Base-by-base conservation (phyloP, 2,329 filamentous ascomycete genomes). In the Cryphonectria japonica region DNA sequence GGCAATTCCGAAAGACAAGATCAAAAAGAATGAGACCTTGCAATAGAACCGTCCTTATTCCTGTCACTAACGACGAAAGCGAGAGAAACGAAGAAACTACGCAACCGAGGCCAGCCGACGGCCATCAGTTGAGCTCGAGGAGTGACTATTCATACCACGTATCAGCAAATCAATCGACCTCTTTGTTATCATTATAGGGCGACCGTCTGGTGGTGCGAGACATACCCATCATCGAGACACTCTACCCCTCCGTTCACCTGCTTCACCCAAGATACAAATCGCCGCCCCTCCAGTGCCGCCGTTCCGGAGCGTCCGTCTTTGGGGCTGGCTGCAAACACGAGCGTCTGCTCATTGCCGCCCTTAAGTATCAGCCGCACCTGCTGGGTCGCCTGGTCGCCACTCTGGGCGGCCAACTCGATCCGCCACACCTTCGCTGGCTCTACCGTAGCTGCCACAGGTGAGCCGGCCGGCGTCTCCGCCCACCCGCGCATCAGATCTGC, bases 251-350 rank as follows among this genome's bases (percentile, higher is more conserved):
- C 46, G 16, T 73, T 73, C 43, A 66, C 61, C 29, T 61, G 67
- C 54, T 34, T 70, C 0, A 73, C 54, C 72, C 72, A 73, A 29
- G 60, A 46, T 22, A 67, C 63, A 26, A 73, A 70, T 14, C 52
- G 54, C 19, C 72, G 50, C 22, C 46, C 67, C 61, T 73, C 70
- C 37, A 73, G 68, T 63, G 71, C 67, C 9, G 68, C 71, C 26
- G 46, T 64, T 14, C 57, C 52, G n/a, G 65, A 29, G 57, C 64
- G 39, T 16, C 69, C 69, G 32, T 54, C 67, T 2, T 46, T 61
- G 2, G 66, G 61, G 32, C 68, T 73, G 16, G 69, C 67, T 59
- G 68, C 72, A 46, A 73, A 72, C 34, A 69, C 65, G 8, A 73
- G 29, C 16, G 68, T 41, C 63, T 69, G 62, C 67, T 73, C 64